These are phyloP conservation scores for Lodderomyces oxycetoniae DNA, from an alignment of 1,139 yeast species.

Conservation along the genomic window DNA sequence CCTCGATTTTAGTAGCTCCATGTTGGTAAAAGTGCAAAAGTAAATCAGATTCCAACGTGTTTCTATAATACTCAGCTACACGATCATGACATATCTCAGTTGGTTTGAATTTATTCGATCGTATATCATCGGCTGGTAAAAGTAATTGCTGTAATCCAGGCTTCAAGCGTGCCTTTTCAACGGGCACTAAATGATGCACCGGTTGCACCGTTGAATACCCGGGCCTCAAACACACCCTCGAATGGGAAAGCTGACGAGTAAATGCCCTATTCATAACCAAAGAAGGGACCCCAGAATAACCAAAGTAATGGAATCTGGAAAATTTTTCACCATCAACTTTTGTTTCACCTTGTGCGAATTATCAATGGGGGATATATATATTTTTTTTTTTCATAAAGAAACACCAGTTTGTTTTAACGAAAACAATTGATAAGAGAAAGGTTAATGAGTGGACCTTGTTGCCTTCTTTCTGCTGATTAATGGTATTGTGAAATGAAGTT, in stretches of 20 bases:
- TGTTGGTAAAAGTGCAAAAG: slow-evolving; percentile 75
- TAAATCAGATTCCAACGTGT: slow-evolving; percentile 71
- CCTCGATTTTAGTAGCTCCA: slow-evolving; percentile 47
- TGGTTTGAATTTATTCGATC: slow-evolving; percentile 76
- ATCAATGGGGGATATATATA: too few relatives aligned
- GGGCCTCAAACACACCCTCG: slow-evolving; percentile 44
- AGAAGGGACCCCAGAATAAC: too few relatives aligned
- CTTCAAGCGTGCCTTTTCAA: slow-evolving; percentile 64
- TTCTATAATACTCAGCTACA: slow-evolving; percentile 69
- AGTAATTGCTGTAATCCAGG: slow-evolving; percentile 67
- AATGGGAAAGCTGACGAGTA: slow-evolving; percentile 45
- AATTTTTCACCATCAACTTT: too few relatives aligned
- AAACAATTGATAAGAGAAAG: too few relatives aligned
- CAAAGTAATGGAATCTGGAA: too few relatives aligned
- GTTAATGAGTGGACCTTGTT: too few relatives aligned
- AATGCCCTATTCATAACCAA: slow-evolving; percentile 21
- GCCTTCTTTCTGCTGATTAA: too few relatives aligned
- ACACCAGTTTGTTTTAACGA: too few relatives aligned
- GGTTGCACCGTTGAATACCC: slow-evolving; percentile 83
- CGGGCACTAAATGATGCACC: slow-evolving; percentile 81
- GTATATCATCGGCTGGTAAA: slow-evolving; percentile 62
- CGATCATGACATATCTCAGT: slow-evolving; percentile 71
- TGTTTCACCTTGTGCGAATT: too few relatives aligned
- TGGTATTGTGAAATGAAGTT: slow-evolving; percentile 21
- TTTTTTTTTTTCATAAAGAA: too few relatives aligned